Base-by-base conservation (phyloP, 169 alveolate species). In the Cryptosporidium muris region DNA sequence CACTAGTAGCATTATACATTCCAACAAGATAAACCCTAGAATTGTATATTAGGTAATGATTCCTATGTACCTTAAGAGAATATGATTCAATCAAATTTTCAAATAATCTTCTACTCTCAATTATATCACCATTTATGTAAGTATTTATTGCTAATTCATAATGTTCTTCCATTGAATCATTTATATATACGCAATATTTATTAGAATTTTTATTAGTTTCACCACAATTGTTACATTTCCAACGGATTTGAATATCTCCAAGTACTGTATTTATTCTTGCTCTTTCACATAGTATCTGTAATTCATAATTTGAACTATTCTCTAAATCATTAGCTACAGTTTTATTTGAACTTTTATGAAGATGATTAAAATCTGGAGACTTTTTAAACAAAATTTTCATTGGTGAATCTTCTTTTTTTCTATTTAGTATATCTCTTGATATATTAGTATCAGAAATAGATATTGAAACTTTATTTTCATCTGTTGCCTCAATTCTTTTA, bases 1-100 rank as follows among this genome's bases (percentile, higher is more conserved):
- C 92, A 42, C 93, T 91, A 53, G 91, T 81, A 58, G 82, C 52
- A 65, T 89, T 89, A 63, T 89, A 81, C 14, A 94, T 67, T 9
- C 97, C 97, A 1, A 97, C 96, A 34, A 93, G 90, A 36, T 94
- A 48, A 9, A 92, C 88, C 54, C 93, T 65, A 1, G 95, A 90
- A 80, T 94, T 94, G 82, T 92, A 94, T 53, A 94, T 51, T 14
- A 92, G 64, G 45, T 92, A 91, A 82, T 94, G 96, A 51, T 92
- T 91, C n/a, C 93, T 92, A 82, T 94, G 97, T n/a, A 93, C 81
- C 5, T 89, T 51, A 43, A 92, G 89, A 52, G 93, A 85, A 91
- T 89, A 94, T 45, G 82, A 89, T 11, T 68, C 65, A 51, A 92
- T 82, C 49, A 94, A 81, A 40, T 88, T 88, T 40, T 88, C 82